Conservation (phyloP, 495 filamentous ascomycete genomes). For the Friedmanniomyces endolithicus region DNA sequence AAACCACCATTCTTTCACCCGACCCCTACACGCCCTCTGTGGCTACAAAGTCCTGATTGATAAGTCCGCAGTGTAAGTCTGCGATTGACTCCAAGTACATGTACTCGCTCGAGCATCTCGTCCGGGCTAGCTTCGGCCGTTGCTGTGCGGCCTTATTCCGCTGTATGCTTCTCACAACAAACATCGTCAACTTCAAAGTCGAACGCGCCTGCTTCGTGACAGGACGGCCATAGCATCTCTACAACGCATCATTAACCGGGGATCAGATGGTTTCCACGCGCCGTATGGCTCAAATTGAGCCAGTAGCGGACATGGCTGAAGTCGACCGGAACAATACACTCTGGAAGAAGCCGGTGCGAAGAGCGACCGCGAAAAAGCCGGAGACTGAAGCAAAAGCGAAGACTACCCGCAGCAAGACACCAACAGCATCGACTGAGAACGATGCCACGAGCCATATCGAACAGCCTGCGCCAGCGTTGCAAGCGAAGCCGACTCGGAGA, state of each 20-base stretch:
- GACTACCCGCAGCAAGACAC: neutral
- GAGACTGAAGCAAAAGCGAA: slow-evolving; percentile 4
- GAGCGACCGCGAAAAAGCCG: slow-evolving; percentile 9
- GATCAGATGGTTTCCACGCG: slow-evolving; percentile 20
- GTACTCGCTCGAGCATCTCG: too few species aligned
- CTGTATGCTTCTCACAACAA: neutral
- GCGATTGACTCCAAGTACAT: too few species aligned
- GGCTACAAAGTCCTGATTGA: too few species aligned
- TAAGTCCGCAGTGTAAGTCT: too few species aligned
- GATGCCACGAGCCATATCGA: neutral
- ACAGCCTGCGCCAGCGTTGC: neutral
- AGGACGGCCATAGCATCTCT: neutral
- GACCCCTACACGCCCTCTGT: too few species aligned
- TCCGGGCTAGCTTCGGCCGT: neutral
- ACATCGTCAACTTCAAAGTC: neutral
- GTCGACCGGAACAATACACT: neutral
- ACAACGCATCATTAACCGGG: neutral
- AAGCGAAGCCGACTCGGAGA: neutral
- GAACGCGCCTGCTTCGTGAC: neutral
- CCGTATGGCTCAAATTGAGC: slow-evolving; percentile 13
- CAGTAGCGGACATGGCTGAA: neutral
- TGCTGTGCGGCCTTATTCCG: neutral
- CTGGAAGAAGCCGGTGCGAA: slow-evolving; percentile 17
- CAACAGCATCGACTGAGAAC: neutral
- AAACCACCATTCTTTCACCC: neutral